Evolutionary conservation across 2,329 filamentous ascomycete genomes (phyloP), one percentile per base, ranked within the genome.

Genomic region (Clarireedia paspali): DNA sequence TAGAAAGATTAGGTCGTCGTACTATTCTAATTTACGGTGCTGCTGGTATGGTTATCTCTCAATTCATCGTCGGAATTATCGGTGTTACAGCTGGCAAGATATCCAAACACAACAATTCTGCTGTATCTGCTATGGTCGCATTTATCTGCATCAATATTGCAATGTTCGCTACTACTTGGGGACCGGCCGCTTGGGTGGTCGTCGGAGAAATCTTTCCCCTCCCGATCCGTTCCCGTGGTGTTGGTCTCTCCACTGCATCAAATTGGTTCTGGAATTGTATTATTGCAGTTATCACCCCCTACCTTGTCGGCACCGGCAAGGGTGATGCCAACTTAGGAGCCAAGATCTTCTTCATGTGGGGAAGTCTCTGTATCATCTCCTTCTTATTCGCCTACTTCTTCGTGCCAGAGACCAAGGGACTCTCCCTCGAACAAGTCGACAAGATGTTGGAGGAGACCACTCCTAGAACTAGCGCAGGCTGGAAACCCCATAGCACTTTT

Each of bases 61-160:
- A 95, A 74, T 94, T 94, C 79, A 77, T 95, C 68, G 88, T 94
- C 56, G 91, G 82, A 67, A 90, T 94, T 65, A 71, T 88, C 40
- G 86, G 86, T 72, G 80, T 84, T 55, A 82, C 80, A 2, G 72
- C 80, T 53, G 83, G 82, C 46, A 74, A 77, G 70, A 74, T 78
- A 70, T 66, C 76, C 60, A 74, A 76, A 66, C 52, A 79, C 73
- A 82, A 85, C 70, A 73, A 78, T 58, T 62, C 74, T 2, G 84
- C 83, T 38, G 78, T 81, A 64, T 63, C 57, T 61, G 82, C 87
- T 50, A 85, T 91, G 78, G 90, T 95, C 62, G 83, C 88, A 59
- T 94, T 95, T 75, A 94, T 94, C 69, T 87, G 85, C 75, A 55
- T 95, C 76, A 94, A 91, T 80, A 91, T 95, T 78, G 91, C 89